A percentile compares a stretch with the other conserved stretches of the same genome.
Conservation (phyloP, 345 rosid species). For the Turnera subulata region DNA sequence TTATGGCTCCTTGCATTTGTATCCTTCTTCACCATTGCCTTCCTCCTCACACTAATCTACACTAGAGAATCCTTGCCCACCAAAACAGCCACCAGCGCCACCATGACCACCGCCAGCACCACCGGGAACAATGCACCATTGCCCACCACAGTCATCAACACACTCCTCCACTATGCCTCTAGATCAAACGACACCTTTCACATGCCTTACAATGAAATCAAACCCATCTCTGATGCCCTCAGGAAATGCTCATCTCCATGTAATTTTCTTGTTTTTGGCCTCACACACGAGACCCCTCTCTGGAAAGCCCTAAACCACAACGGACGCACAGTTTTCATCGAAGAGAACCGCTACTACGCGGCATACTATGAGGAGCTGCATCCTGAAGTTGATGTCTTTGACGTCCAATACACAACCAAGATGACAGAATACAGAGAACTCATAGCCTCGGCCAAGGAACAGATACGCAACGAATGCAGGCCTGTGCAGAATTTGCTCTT, state of each 20-base stretch:
- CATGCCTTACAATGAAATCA: constrained; percentile 69
- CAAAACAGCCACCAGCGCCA: constrained; percentile 20
- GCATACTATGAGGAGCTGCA: constrained; percentile 84
- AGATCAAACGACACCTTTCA: constrained; percentile 75
- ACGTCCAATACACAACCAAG: constrained; percentile 91
- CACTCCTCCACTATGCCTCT: constrained; percentile 82
- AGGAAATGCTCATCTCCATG: constrained; percentile 82
- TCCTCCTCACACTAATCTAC: constrained; percentile 73
- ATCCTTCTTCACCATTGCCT: constrained; percentile 77
- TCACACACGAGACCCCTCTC: constrained; percentile 88
- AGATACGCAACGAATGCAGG: constrained; percentile 65
- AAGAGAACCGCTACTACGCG: constrained; percentile 91
- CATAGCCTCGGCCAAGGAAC: constrained; percentile 48
- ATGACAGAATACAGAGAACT: constrained; percentile 56
- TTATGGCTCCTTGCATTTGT: constrained; percentile 83
- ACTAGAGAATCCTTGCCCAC: constrained; percentile 52
- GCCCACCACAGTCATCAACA: constrained; percentile 57
- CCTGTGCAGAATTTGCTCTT: constrained; percentile 89
- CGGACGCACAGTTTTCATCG: constrained; percentile 83
- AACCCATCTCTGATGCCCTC: constrained; percentile 73
- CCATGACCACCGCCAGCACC: constrained; percentile 20
- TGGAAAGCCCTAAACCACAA: constrained; percentile 90
- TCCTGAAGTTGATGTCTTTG: constrained; percentile 87
- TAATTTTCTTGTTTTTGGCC: constrained; percentile 81
- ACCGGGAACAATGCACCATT: constrained; percentile 35